These are phyloP conservation scores for Picochlorum sp. DNA, from an alignment of 139 green algal genomes.

Conservation along the genomic window DNA sequence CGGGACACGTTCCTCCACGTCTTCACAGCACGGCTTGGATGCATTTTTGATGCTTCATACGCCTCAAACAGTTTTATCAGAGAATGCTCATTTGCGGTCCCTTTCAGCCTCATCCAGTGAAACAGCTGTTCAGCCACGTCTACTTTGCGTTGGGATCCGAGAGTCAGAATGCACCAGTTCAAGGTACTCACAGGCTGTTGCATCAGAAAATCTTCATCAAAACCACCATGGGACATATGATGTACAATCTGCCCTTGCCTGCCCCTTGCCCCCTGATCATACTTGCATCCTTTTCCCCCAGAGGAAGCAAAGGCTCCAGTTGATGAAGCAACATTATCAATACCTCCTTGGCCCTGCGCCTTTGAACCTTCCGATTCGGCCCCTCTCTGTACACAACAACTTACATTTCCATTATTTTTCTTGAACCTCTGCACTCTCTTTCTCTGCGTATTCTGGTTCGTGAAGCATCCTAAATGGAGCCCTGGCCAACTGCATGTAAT, in stretches of 20 bases:
- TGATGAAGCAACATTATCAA: too few relatives aligned
- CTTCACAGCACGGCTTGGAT: constrained; percentile 6
- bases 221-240: constrained; percentile 7
- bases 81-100: constrained; percentile 12
- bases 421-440: too few relatives aligned
- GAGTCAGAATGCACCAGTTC: constrained; percentile 21
- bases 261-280: neutral
- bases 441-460: too few relatives aligned
- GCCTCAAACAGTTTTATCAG: constrained; percentile 24
- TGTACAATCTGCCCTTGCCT: constrained; percentile 13
- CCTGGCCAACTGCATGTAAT: too few relatives aligned
- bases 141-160: constrained; percentile 7
- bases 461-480: too few relatives aligned
- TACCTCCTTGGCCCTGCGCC: too few relatives aligned
- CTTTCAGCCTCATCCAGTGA: constrained; percentile 20
- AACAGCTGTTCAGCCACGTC: constrained; percentile 19
- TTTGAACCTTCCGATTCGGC: too few relatives aligned
- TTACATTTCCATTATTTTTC: too few relatives aligned
- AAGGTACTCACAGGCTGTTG: constrained; percentile 9
- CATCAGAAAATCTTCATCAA: constrained; percentile 19
- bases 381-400: too few relatives aligned
- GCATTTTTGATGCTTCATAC: neutral
- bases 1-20: constrained; percentile 7
- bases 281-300: neutral
- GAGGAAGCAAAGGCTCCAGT: too few relatives aligned